Conservation (phyloP, 176 grass and related monocot genomes). For the Otatea glauca region DNA sequence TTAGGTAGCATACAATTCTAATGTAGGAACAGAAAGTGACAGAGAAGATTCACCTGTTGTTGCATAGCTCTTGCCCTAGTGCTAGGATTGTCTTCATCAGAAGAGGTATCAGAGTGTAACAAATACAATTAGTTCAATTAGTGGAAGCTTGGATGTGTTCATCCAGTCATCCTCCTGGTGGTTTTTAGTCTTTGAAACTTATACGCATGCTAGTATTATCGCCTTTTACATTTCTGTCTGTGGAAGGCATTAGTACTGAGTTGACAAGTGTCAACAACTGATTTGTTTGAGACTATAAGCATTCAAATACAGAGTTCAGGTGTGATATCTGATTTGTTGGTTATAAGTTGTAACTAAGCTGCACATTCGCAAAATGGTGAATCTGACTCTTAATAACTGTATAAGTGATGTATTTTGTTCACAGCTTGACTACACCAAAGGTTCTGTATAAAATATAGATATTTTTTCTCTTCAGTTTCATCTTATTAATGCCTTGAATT, state of each 20-base stretch:
- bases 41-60: no score
- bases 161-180: not conserved
- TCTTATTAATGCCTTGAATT: conserved; percentile 6
- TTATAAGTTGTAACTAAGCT: not conserved
- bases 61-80: no score
- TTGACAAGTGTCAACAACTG: no score
- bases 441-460: not conserved
- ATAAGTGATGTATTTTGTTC: not conserved
- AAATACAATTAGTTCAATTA: no score
- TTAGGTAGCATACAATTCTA: no score
- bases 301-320: not conserved
- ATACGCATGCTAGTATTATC: no score
- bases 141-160: no score
- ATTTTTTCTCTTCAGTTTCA: conserved; percentile 9
- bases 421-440: not conserved
- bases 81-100: no score
- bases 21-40: no score
- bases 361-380: not conserved
- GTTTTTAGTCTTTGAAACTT: conserved; percentile 24
- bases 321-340: not conserved
- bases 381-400: not conserved
- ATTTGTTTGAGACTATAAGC: not conserved
- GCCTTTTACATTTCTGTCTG: no score
- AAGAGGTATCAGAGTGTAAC: no score
- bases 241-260: not conserved